Evolutionary conservation across 495 filamentous ascomycete species (phyloP), one percentile per base, ranked within the genome.

Genomic region (Penicillium goetzii): DNA sequence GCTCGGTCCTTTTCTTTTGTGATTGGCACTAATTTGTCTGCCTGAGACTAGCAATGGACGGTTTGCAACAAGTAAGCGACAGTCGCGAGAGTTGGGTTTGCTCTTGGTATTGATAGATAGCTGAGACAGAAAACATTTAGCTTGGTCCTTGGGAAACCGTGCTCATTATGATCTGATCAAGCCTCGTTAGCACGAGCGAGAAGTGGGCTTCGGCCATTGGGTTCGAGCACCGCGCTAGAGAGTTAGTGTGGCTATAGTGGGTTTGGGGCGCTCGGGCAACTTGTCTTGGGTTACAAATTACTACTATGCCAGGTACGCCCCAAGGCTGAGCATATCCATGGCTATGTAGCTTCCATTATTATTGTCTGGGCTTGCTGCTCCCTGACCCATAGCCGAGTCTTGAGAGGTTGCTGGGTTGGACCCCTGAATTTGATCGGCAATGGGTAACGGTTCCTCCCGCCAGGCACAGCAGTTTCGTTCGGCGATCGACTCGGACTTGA

Each of bases 81-180:
- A 3, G 12, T 34, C 33, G 33, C 33, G 33, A 34, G 33, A 34
- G 4, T 15, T 11, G 6, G 14, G 15, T 3, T 40, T 15, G 34
- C 34, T 3, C 34, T 14, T 36, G 10, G 12, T 11, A 36, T 12
- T 36, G 10, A 14, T 11, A 14, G 12, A 40, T 5, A 12, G n/a
- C 14, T 40, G 34, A 2, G 3, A 14, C 34, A 32, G 30, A 32
- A 30, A 32, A 32, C 30, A 32, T 36, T 11, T 17, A 40, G 36
- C 12, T 17, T 40, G 12, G 36, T 0, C 11, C 10, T 15, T 11
- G 36, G 12, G 36, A 40, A 40, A 17, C 12, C 43, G 19, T 47
- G 41, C 41, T 19, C 14, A 21, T 21, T 23, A 55, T 55, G 52
- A 36, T 55, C 52, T 55, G 52, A 55, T 55, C 52, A 55, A 34